A percentile compares a stretch with the other conserved stretches of the same genome.
Evolutionary conservation across 2,329 filamentous ascomycete genomes (phyloP).

Genomic region (Diaporthe sp.): DNA sequence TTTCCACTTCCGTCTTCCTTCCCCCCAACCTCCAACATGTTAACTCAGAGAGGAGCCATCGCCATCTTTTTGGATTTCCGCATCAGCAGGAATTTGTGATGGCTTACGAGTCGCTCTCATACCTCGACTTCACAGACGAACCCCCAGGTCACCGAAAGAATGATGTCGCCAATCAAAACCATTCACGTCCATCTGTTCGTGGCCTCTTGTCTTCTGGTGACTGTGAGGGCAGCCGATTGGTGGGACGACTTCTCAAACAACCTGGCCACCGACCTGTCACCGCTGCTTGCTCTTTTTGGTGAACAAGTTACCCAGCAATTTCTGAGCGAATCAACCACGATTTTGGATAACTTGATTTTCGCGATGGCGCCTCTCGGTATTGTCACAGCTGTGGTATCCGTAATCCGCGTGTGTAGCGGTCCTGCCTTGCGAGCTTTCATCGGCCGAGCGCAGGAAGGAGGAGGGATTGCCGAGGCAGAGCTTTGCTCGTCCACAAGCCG

Average conservation of each 20-base stretch:
- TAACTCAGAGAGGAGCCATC: not conserved
- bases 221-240: not conserved
- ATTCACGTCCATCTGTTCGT: not conserved
- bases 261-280: not conserved
- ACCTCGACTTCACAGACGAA: not conserved
- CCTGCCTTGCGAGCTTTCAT: not conserved
- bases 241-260: not conserved
- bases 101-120: not conserved
- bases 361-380: not conserved
- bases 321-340: not conserved
- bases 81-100: not conserved
- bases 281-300: not conserved
- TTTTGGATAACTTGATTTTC: not conserved
- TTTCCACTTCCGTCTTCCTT: not conserved
- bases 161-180: not conserved
- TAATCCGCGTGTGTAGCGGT: not conserved
- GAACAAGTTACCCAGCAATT: not conserved
- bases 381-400: not conserved
- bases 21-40: not conserved
- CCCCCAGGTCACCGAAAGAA: not conserved
- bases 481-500: not conserved
- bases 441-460: not conserved
- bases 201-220: not conserved
- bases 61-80: not conserved
- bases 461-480: not conserved